phyloP scores from a whole-genome alignment of 441 rosid species.

The Hura crepitans region DNA sequence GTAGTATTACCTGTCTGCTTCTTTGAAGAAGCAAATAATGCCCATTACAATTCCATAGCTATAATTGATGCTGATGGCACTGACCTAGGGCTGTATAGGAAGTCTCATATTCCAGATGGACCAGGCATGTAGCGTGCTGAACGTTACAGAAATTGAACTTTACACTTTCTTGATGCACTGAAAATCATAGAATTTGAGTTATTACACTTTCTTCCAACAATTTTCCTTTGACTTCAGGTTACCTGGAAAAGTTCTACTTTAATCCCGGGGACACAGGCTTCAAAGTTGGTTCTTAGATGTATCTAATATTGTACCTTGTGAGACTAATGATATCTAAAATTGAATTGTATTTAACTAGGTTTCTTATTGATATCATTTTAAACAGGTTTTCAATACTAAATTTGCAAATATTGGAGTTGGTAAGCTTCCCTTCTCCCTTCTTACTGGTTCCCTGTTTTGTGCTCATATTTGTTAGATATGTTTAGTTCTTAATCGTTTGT shows the following conservation, averaged over 20 bases:
- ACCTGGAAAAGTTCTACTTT: conserved; percentile 94
- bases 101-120: conserved; percentile 97
- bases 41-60: conserved; percentile 86
- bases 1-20: conserved; percentile 89
- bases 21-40: conserved; percentile 92
- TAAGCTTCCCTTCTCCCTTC: conserved; percentile 17
- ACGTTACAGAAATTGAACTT: conserved; percentile 20
- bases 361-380: conserved; percentile 21
- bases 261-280: conserved; percentile 88
- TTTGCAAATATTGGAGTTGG: conserved; percentile 92
- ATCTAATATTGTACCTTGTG: background rate
- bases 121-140: conserved; percentile 48
- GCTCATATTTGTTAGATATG: background rate
- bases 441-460: background rate
- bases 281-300: conserved; percentile 46
- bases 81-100: conserved; percentile 86
- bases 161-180: conserved; percentile 14
- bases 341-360: conserved; percentile 12
- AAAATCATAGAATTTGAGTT: conserved; percentile 20
- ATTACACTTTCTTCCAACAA: conserved; percentile 17
- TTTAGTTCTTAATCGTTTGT: background rate
- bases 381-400: conserved; percentile 82
- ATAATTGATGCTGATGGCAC: conserved; percentile 89
- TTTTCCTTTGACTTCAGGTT: conserved; percentile 41
- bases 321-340: background rate